Base-by-base conservation (phyloP, 805 yeast species). In the Candida nemodendra region DNA sequence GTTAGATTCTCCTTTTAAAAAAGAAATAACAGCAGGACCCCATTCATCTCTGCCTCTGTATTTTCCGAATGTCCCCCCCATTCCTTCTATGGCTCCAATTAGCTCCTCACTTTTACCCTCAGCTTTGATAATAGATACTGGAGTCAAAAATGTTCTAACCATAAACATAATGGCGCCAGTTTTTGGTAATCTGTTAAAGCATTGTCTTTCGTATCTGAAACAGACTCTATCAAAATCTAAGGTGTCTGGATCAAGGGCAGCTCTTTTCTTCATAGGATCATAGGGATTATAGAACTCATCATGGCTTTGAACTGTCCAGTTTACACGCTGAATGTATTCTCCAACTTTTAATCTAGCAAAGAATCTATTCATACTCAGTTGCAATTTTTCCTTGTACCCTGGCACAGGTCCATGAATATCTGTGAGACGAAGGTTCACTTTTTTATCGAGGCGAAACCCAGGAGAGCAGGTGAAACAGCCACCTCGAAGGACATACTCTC, bases 151-250 rank as follows among this genome's bases (percentile, higher is more conserved):
- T 6, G 26, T 19, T 8, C 12, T 30, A 9, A 5, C 9, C 15
- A 30, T 21, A 11, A 21, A 21, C 9, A 11, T 11, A 11, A 21
- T 11, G 13, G 15, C 17, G 12, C 8, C 5, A 5, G 26, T 9
- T 30, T 9, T 19, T 19, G 7, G 18, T 12, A 13, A 8, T n/a
- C n/a, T 6, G 5, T 3, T 14, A 19, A 13, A 7, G n/a, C 16
- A 32, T 17, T 25, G 23, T n/a, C 24, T 13, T 17, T 32, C 36
- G 12, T 32, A 18, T 32, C 9, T 25, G 7, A 17, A 18, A 9
- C 29, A 22, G n/a, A 32, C 18, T 24, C 16, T 32, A n/a, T 11
- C 25, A 3, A 24, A 19, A 9, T 32, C 30, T 11, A 19, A 11
- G 9, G 14, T 17, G 5, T 16, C 24, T 11, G 24, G 24, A 11